A percentile compares a stretch with the other conserved stretches of the same genome.
Conservation (phyloP, 2,329 filamentous ascomycete genomes). For the Fusarium verrucosum region DNA sequence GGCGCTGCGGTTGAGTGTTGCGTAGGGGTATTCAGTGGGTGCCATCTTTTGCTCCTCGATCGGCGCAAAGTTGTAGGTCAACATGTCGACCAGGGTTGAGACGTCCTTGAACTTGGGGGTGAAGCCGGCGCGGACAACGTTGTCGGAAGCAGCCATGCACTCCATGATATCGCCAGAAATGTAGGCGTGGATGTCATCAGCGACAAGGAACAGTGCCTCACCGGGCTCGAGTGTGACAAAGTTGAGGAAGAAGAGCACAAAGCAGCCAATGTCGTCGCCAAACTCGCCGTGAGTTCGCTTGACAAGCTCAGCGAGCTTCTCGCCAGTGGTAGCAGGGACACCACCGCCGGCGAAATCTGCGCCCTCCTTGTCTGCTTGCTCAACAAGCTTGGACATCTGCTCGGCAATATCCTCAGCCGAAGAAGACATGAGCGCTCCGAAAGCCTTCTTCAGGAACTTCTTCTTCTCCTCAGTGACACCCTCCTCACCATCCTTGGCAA, state of each 20-base stretch:
- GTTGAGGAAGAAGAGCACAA: conserved; percentile 97
- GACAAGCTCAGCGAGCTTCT: conserved; percentile 80
- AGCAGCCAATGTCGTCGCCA: conserved; percentile 88
- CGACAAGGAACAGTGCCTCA: conserved; percentile 94
- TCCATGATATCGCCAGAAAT: conserved; percentile 94
- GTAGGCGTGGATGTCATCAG: conserved; percentile 98
- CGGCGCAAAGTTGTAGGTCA: conserved; percentile 95
- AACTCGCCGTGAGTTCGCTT: conserved; percentile 83
- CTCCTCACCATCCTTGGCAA: conserved; percentile 55
- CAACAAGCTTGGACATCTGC: conserved; percentile 74
- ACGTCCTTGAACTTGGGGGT: conserved; percentile 99
- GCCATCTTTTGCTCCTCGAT: conserved; percentile 95
- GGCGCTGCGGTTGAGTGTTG: conserved; percentile 79
- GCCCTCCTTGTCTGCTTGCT: conserved; percentile 73
- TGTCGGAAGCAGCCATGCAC: conserved; percentile 99
- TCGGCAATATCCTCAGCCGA: conserved; percentile 63
- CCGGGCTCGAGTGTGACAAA: conserved; percentile 87
- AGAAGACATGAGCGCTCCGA: conserved; percentile 83
- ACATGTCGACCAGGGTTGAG: conserved; percentile 83
- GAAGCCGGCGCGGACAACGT: conserved; percentile 95
- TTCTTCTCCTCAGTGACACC: conserved; percentile 71
- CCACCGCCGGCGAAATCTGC: conserved; percentile 79
- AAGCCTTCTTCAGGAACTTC: conserved; percentile 76
- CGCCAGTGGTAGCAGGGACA: conserved; percentile 71
- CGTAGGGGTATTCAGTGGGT: conserved; percentile 86